Base-by-base conservation (phyloP, 352 stramenopile genomes). In the Elongisporangium undulatum region DNA sequence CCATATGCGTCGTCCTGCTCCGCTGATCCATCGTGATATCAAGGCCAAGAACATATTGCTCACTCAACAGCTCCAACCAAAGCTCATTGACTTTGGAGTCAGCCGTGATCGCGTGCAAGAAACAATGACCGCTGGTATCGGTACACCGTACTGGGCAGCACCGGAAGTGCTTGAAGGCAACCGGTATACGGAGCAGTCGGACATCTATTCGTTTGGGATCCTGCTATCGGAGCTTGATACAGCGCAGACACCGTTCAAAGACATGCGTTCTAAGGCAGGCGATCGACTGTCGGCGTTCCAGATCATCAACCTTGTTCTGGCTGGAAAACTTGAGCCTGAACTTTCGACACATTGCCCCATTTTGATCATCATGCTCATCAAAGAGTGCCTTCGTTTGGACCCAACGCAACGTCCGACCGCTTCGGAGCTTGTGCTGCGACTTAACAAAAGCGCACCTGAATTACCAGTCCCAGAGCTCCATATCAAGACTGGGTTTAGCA, bases 81-180 rank as follows among this genome's bases (percentile, higher is more conserved):
- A 87, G 39, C 58, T 96, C 38, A 91, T 84, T 48, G 86, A 96
- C 69, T 95, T 97, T 71, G 89, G 87, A 53, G 63, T 94, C 67
- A 82, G 68, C 16, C 62, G 51, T 10, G 2, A 29, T 21, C 2
- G 39, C 63, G 10, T 52, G 59, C 19, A 60, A 58, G 17, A 20
- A 55, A 61, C 51, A 53, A 62, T 94, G 67, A 82, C 66, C 16
- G 67, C 68, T 7, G 83, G 88, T 21, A 84, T 90, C 16, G 87
- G 87, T 8, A 96, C 85, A 17, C 76, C 80, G 7, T 85, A 87
- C 51, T 96, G 90, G 72, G 89, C 84, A 13, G 85, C 87, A 0
- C 87, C 85, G 0, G 87, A 96, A 56, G 62, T 94, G 17, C 64
- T 95, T 4, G 52, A 68, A 9, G 76, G 77, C 5, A 60, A 76